Conservation (phyloP, 2,329 filamentous ascomycete species). For the Neurospora crassa region DNA sequence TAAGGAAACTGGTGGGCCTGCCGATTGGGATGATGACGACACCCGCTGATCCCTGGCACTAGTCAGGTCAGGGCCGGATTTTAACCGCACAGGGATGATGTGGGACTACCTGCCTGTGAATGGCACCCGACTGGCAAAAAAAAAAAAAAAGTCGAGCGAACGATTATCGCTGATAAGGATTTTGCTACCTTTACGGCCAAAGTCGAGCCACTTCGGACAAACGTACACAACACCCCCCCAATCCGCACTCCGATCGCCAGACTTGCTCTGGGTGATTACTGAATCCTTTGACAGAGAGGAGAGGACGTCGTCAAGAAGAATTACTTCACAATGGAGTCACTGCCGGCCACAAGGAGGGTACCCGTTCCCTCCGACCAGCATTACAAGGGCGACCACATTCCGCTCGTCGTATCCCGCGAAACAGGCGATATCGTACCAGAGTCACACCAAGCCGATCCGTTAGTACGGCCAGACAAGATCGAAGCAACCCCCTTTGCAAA, state of each 20-base stretch:
- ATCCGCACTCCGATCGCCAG: background rate
- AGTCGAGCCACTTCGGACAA: background rate
- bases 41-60: background rate
- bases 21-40: background rate
- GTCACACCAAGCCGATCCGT: constrained; percentile 10
- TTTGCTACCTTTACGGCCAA: background rate
- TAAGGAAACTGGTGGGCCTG: background rate
- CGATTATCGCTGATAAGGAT: background rate
- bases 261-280: background rate
- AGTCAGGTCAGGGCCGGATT: background rate
- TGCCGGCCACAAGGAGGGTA: constrained; percentile 11
- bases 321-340: constrained; percentile 13
- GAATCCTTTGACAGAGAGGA: background rate
- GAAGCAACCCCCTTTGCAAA: constrained; percentile 50
- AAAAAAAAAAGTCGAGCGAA: background rate
- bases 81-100: background rate
- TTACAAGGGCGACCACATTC: constrained; percentile 9
- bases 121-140: background rate
- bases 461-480: constrained; percentile 20
- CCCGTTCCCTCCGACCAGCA: constrained; percentile 8
- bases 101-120: background rate
- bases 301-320: background rate
- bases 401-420: constrained; percentile 50
- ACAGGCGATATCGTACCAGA: constrained; percentile 44
- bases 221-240: background rate